Evolutionary conservation across 768 basidiomycete species (phyloP), one percentile per base, ranked within the genome.

Genomic region (Leccinum pellstonianum): DNA sequence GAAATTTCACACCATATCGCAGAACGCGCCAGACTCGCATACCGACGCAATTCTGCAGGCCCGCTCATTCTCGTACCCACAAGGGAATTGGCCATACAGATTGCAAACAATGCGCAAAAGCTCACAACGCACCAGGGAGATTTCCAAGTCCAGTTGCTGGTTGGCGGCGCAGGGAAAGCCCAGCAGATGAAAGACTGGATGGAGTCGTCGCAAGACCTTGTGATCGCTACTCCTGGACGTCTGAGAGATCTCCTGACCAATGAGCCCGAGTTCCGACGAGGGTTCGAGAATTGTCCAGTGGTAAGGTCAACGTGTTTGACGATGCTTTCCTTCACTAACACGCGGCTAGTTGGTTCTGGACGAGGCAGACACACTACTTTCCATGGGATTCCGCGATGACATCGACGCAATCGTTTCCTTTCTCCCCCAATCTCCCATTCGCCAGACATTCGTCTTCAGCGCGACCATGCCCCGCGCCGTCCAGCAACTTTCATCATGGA

Each of bases 391-490:
- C 83, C 83, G 89, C 4, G 83, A 87, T 23, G 95, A 96, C 66
- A 85, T 98, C 31, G 84, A 90, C 21, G 84, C 81, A 2, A 93
- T 96, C 65, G 73, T 81, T 29, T 68, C 76, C 4, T 81, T 78
- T 66, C 78, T 95, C n/a, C 87, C 89, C 8, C 76, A 77, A 19
- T 66, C 75, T 1, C 83, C 87, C 0, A 70, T 83, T 55, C 86
- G 93, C n/a, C 94, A 95, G 69, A 96, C 94, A 0, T 88, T 96
- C 76, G 79, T 98, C 57, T 95, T 96, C 76, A 93, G 91, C 14
- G 94, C 95, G 23, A 95, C 93, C 3, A 85, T 95, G 37, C 87
- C 90, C 1, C 78, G 73, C 4, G 80, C 81, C 4, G 88, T 97
- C 62, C 84, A 83, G 47, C 83, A 90, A 67, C 79, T 95, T 58